Evolutionary conservation across 2,329 filamentous ascomycete species (phyloP).

Genomic region (Beauveria australis): DNA sequence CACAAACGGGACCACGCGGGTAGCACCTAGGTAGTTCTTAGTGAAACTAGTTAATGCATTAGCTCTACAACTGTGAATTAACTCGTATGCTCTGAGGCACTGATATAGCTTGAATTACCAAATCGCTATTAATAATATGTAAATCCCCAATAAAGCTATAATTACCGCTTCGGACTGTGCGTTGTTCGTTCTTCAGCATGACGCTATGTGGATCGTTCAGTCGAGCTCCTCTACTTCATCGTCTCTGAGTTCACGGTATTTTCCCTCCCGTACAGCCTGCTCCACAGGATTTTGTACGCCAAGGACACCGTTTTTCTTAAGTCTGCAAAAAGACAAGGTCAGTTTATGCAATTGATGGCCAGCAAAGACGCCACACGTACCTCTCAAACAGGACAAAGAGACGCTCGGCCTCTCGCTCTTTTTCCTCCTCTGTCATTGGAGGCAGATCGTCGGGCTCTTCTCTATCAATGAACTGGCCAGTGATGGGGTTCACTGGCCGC

Average conservation of each 20-base stretch:
- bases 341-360: neutral
- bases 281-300: conserved; percentile 73
- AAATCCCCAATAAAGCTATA: neutral
- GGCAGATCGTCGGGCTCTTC: conserved; percentile 52
- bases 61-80: neutral
- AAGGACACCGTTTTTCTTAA: conserved; percentile 68
- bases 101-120: neutral
- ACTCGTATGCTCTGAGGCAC: neutral
- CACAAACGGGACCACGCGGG: neutral
- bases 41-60: neutral
- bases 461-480: conserved; percentile 68
- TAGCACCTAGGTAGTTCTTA: neutral
- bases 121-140: neutral
- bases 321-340: conserved; percentile 23
- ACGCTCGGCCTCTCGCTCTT: conserved; percentile 81
- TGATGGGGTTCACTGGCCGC: conserved; percentile 68
- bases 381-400: conserved; percentile 87
- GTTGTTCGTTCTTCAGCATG: neutral
- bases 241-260: conserved; percentile 59
- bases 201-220: conserved; percentile 5
- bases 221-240: conserved; percentile 40
- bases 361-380: conserved; percentile 30
- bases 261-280: conserved; percentile 58
- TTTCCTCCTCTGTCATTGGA: conserved; percentile 86
- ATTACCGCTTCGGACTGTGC: too few species aligned